Base-by-base conservation (phyloP, 2,329 filamentous ascomycete species). In the Cercospora sp. region DNA sequence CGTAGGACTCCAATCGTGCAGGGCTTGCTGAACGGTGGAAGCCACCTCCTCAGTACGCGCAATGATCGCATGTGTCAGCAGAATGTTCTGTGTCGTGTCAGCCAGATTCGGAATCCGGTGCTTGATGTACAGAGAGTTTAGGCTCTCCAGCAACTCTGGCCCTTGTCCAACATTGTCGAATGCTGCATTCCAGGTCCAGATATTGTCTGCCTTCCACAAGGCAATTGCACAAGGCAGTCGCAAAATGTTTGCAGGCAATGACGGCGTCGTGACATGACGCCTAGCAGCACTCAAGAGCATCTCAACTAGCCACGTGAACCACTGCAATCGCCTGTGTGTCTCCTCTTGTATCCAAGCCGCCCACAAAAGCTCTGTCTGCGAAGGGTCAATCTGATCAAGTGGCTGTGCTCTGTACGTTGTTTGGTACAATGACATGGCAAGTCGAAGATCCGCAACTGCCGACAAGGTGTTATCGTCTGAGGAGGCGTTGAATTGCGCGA, bases 31-130 rank as follows among this genome's bases (percentile, higher is more conserved):
- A 6, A 33, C 51, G 10, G 65, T 36, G 23, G 28, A 9, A 9
- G 60, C 61, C 4, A 67, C 61, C 16, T 63, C 61, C 10, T 39
- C 65, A 16, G 65, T 64, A 5, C 55, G 42, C 16, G 60, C 65
- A 13, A 67, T 13, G 6, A 67, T 33, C 18, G 39, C 28, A 39
- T 67, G 64, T 12, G 53, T 64, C 28, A 64, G 36, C 8, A 67
- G 48, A 16, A 64, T 64, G n/a, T 60, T 26, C 31, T 45, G 30
- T 64, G 23, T 59, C 30, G 28, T 59, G 18, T 59, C 30, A 13
- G 20, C n/a, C 18, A 20, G 18, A 20, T 33, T n/a, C 8, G 55
- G 55, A 26, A 36, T 33, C 3, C 31, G 55, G 20, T 59, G 55
- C 12, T 20, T 59, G 31, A 59, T 36, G 18, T 59, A 59, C 4